Percentiles rank a stretch among this genome's conserved stretches.
Conservation (phyloP, 2,329 filamentous ascomycete genomes). For the Alternaria angustiovoidea region DNA sequence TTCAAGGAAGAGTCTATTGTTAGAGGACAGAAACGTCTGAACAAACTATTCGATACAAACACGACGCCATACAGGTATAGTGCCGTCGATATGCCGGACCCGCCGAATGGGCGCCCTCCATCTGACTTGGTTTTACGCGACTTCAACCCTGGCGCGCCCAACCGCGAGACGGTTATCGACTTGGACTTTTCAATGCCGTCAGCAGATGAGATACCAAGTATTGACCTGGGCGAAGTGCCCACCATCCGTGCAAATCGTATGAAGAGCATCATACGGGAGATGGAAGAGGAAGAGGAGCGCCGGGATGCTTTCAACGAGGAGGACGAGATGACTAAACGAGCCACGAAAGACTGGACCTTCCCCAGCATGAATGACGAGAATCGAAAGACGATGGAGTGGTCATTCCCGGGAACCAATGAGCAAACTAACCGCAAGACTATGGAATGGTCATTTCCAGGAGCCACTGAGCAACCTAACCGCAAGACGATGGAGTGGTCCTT, state of each 20-base stretch:
- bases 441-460: conserved; percentile 55
- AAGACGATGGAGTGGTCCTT: conserved; percentile 65
- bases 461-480: conserved; percentile 47
- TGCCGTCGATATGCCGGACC: conserved; percentile 57
- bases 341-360: conserved; percentile 65
- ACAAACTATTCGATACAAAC: conserved; percentile 65
- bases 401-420: conserved; percentile 51
- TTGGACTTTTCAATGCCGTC: conserved; percentile 62
- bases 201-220: conserved; percentile 46
- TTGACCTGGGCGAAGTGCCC: conserved; percentile 59
- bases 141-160: conserved; percentile 52
- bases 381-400: conserved; percentile 64
- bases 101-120: conserved; percentile 51
- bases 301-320: conserved; percentile 38
- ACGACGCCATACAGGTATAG: conserved; percentile 67
- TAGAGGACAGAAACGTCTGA: conserved; percentile 64
- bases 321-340: conserved; percentile 45
- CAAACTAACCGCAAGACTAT: conserved; percentile 53
- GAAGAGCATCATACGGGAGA: conserved; percentile 56
- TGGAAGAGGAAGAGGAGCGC: conserved; percentile 54
- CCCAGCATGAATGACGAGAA: conserved; percentile 53
- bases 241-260: conserved; percentile 65
- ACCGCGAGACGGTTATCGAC: conserved; percentile 64
- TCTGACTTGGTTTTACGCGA: conserved; percentile 65
- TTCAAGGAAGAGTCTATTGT: conserved; percentile 66